These are phyloP conservation scores for Botrytis hyacinthi DNA, from an alignment of 2,329 filamentous ascomycete genomes.

Conservation along the genomic window DNA sequence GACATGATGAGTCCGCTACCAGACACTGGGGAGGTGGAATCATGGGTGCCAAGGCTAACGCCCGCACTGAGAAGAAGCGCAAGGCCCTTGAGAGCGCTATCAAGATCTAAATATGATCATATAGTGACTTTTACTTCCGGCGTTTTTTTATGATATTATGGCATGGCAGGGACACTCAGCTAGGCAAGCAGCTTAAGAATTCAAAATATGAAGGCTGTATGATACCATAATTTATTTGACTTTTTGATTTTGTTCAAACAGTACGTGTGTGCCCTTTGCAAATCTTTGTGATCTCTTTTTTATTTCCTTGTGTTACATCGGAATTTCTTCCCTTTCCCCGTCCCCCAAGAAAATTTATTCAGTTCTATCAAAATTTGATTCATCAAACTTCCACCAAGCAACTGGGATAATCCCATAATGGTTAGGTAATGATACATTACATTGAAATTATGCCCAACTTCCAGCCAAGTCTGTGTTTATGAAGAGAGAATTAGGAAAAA, in stretches of 20 bases:
- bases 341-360: background rate
- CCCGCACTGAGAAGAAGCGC: conserved; percentile 61
- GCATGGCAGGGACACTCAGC: conserved; percentile 37
- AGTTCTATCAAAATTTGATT: background rate
- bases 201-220: conserved; percentile 38
- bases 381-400: background rate
- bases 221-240: conserved; percentile 35
- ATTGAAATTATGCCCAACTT: background rate
- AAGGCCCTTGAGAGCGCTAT: conserved; percentile 92
- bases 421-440: background rate
- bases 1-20: conserved; percentile 89
- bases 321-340: background rate
- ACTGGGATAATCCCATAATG: background rate
- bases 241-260: conserved; percentile 14
- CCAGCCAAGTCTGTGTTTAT: background rate
- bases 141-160: conserved; percentile 40
- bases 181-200: conserved; percentile 31
- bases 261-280: conserved; percentile 5
- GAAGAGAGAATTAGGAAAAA: background rate
- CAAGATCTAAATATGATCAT: conserved; percentile 75
- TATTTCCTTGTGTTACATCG: background rate
- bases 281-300: background rate
- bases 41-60: conserved; percentile 93
- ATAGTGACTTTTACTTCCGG: conserved; percentile 30
- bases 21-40: conserved; percentile 99